Evolutionary conservation across 208 protist species (phyloP), one percentile per base, ranked within the genome.

Genomic region (Leishmania tropica): DNA sequence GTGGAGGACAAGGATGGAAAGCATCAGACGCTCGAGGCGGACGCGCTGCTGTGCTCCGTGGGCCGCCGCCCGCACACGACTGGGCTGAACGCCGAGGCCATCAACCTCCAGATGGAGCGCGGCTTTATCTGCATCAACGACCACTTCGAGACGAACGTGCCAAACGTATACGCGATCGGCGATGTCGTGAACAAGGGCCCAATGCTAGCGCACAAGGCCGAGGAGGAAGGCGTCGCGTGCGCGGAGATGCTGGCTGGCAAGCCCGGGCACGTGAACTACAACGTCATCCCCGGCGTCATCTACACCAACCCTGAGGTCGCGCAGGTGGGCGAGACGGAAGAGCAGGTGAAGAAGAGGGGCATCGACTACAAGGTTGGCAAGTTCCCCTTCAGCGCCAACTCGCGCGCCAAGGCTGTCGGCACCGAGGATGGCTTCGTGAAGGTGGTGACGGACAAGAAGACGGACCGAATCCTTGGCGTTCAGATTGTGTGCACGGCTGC

Each of bases 151-250:
- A 99, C 99, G 68, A 99, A 95, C 79, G 93, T 99, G 58, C 86
- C 95, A 15, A 88, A 81, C 81, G 96, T 99, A 76, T 99, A 98
- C 88, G 99, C 99, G 24, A 99, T 99, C 85, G 99, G 99, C 60
- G 99, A 99, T 83, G 97, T 99, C 47, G 97, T 99, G 53, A 92
- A 93, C 73, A 97, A 97, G 88, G 99, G 99, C 53, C 98, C 99
- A 47, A 99, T 99, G 99, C 95, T 99, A 8, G 99, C 99, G 8
- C 99, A 99, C 97, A 99, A 99, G 95, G 99, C 99, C 42, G 99
- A 99, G 92, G 99, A 99, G 60, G 99, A 99, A 85, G 99, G 98
- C 80, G 97, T 99, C 60, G 96, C 97, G 28, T 92, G 94, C 73
- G 98, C 97, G 13, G 98, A 99, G 91, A 70, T 93, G 51, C 86